Evolutionary conservation across 169 alveolate genomes (phyloP), one percentile per base, ranked within the genome.

Genomic region (Hepatocystis sp.): DNA sequence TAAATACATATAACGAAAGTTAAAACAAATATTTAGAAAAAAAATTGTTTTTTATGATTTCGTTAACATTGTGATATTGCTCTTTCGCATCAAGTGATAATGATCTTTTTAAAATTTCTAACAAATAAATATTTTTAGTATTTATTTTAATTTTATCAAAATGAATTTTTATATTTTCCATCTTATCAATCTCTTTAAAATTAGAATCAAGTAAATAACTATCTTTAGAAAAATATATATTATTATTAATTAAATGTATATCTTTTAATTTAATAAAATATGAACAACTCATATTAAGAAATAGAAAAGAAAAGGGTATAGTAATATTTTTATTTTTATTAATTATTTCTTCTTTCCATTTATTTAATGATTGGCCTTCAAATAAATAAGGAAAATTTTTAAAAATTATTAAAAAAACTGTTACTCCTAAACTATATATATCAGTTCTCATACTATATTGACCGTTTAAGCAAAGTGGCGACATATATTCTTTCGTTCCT

Each of bases 401-500:
- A 71, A 71, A 71, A 58, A 71, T 44, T 10, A 71, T 71, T 71
- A 71, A 56, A 58, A 58, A 71, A 44, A 71, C 58, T 15, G 86
- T 71, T 25, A 71, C 86, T 5, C 86, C 86, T 15, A 71, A 32
- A 34, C 86, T 71, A 21, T 71, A 71, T 27, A 71, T 71, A 34
- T 71, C 86, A 25, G 86, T 71, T 30, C 34, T 71, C 44, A 42
- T 58, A 49, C 86, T 71, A 39, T 71, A 71, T 44, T 58, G 55
- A 15, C 86, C 86, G 52, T 58, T 71, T 34, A 71, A 60, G 27
- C 86, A 71, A 25, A 58, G 21, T 1, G 86, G 86, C 11, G 86
- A 71, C 67, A 71, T 71, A 44, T 71, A 71, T 36, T 71, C 86
- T 46, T 71, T 71, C 19, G 86, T 71, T 36, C 86, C 86, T 13